Base-by-base conservation (phyloP, 139 green algal genomes). In the Chlorella ohadii region DNA sequence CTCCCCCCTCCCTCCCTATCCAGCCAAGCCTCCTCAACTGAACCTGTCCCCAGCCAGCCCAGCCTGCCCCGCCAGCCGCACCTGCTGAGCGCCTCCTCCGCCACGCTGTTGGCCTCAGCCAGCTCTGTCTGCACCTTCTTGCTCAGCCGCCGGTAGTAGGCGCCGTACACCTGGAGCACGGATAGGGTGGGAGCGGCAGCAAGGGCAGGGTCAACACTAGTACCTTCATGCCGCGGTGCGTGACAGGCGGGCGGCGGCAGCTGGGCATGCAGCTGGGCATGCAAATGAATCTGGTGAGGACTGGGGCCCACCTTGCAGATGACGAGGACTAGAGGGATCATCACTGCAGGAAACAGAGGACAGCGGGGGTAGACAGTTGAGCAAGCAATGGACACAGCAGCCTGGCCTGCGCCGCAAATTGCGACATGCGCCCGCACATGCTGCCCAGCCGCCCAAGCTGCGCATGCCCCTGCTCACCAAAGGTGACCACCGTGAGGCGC, bases 401-500 rank as follows among this genome's bases (percentile, higher is more conserved):
- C 44, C 44, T 11, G 44, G 7, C 44, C 44, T 55, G 44, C 44
- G 7, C 44, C 44, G 11, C 7, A 6, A 11, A 6, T 11, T 55
- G 44, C 7, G 6, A 11, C 6, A 55, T 55, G 44, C 44, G 44
- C 44, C n/a, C n/a, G n/a, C n/a, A n/a, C n/a, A n/a, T n/a, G n/a
- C n/a, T n/a, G n/a, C n/a, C n/a, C n/a, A n/a, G n/a, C n/a, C n/a
- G n/a, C n/a, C n/a, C n/a, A n/a, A n/a, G n/a, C n/a, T n/a, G n/a
- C n/a, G n/a, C n/a, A n/a, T n/a, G n/a, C n/a, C n/a, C n/a, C n/a
- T 22, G 51, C 51, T 9, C 51, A 59, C 51, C 51, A 83, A 97
- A 95, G 17, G 94, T 96, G 17, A 98, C 85, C 0, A 95, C 85
- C 1, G 93, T 93, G n/a, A 97, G 88, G 28, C 93, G 89, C 94